phyloP scores from a whole-genome alignment of 345 rosid species.

The Pistacia integerrima region DNA sequence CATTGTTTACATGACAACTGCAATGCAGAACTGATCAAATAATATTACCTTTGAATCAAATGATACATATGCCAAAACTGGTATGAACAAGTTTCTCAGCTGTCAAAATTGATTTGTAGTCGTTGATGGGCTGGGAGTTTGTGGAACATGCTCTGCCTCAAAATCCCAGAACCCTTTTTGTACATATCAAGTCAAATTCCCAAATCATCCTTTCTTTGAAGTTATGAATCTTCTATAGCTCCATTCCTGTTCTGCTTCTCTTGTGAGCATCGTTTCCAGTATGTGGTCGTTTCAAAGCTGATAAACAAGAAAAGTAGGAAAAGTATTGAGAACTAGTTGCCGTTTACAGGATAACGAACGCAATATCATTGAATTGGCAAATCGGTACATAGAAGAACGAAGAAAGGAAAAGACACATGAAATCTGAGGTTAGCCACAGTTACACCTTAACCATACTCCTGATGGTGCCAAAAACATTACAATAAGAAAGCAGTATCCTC shows the following conservation, averaged over 20 bases:
- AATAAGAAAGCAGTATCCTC: too few species aligned
- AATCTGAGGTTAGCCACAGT: neutral
- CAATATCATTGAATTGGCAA: neutral
- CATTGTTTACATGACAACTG: neutral
- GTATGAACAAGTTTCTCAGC: conserved; percentile 5
- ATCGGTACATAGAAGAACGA: neutral
- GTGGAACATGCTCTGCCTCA: conserved; percentile 4
- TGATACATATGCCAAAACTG: conserved; percentile 15
- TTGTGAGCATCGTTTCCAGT: conserved; percentile 23
- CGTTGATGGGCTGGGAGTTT: neutral
- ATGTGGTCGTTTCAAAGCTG: conserved; percentile 36
- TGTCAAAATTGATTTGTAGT: conserved; percentile 30
- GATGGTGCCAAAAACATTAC: neutral
- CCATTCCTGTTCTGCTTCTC: conserved; percentile 17
- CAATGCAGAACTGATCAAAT: neutral
- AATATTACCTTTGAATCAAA: neutral
- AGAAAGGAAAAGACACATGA: neutral
- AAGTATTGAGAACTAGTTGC: neutral
- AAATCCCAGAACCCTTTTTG: neutral
- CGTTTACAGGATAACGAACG: neutral
- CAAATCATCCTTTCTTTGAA: neutral
- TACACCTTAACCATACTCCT: neutral
- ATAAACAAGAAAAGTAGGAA: conserved; percentile 1
- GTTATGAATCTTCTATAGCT: conserved; percentile 17
- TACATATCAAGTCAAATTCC: neutral